Evolutionary conservation across 352 stramenopile species (phyloP), one percentile per base, ranked within the genome.

Genomic region (Saprolegnia diclina): DNA sequence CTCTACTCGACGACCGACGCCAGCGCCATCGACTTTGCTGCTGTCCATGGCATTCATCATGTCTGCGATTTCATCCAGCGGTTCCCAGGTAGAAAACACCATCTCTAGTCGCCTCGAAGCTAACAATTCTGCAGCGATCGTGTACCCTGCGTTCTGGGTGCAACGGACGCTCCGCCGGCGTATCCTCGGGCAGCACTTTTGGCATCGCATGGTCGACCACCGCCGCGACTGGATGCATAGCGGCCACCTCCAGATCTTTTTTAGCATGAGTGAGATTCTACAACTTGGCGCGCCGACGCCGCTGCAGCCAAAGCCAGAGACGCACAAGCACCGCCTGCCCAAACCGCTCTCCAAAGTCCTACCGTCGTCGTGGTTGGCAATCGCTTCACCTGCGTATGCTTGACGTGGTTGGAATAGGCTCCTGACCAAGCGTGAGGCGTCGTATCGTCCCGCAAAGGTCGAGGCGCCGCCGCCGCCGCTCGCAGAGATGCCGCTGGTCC

Each of bases 101-200:
- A 9, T 38, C 2, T 16, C 3, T 19, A 1, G 19, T 42, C 4
- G 52, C 24, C 13, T 37, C 18, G 11, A 67, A 14, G 42, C n/a
- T 63, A 42, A 22, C 29, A 6, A 35, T 35, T 35, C 29, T 35
- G 29, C 29, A 69, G 63, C 50, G 13, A 19, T 69, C 6, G 52
- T 69, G 13, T 69, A 61, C 19, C 63, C 63, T 21, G 37, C 50
- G 13, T 69, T 69, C 61, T 69, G 63, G 63, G 21, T 69, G 13
- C 63, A 69, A 24, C 45, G 63, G n/a, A 69, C 63, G 21, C 22
- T 69, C 10, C 48, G 63, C 19, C 45, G 63, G 14, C 45, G 63
- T 1, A 56, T 69, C 0, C 16, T 69, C 29, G 63, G 63, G 18
- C 24, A 52, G 7, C 62, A 69, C 19, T 69, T 69, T 61, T 69